Evolutionary conservation across 2,329 filamentous ascomycete species (phyloP), one percentile per base, ranked within the genome.

Genomic region (Colletotrichum gigasporum): DNA sequence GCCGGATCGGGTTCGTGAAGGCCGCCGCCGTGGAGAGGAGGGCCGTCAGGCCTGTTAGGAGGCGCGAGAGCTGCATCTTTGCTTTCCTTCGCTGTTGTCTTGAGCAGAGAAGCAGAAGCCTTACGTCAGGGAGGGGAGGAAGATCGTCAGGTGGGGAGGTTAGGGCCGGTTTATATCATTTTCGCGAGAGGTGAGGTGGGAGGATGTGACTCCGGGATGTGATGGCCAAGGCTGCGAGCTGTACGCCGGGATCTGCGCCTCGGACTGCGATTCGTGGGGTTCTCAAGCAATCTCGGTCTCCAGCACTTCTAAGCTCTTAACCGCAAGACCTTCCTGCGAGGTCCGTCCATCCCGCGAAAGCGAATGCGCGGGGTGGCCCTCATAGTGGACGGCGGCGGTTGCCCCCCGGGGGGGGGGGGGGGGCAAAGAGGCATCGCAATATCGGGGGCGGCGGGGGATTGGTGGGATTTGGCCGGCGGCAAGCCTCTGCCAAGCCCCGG

Each of bases 1-100:
- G 74, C 37, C 81, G 81, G 52, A 87, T 77, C 1, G 85, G 84
- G 64, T 87, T 87, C 28, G 81, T 82, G 66, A 80, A 87, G 18
- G 78, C 75, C 11, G 64, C 47, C 22, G 63, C 67, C 16, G 52
- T 50, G 42, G 60, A 65, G 5, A 68, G 51, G 8, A 66, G 3
- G 28, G 37, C 39, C 1, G 28, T 42, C 1, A 44, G 52, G 32
- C 30, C 24, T 14, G 54, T 80, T 4, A 67, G 22, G 24, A 56
- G 41, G 18, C 22, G 12, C 8, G 22, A 16, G 2, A 54, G 37
- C 9, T 32, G 11, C 51, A 54, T 54, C n/a, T n/a, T 35, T 51
- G 32, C 5, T 14, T 14, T 24, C 5, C 32, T 9, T 35, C 16
- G 16, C 16, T 6, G n/a, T 35, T 4, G 12, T n/a, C 47, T 34